phyloP scores from a whole-genome alignment of 2,329 filamentous ascomycete species.

The Byssochlamys sp. region DNA sequence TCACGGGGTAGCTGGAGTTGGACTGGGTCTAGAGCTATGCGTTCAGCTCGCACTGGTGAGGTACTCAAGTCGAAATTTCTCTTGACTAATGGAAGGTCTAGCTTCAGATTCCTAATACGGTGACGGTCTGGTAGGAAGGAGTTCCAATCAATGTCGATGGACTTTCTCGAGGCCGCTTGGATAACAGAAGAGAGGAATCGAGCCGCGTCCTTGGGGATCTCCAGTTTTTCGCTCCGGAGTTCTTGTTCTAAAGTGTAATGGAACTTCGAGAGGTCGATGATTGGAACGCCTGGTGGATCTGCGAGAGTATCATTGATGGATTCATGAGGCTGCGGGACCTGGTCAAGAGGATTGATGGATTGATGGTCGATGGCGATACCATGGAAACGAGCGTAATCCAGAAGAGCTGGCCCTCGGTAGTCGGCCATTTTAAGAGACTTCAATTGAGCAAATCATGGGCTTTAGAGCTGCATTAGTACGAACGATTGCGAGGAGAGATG shows the following conservation, averaged over 20 bases:
- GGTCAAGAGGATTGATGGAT: constrained; percentile 15
- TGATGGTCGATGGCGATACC: constrained; percentile 32
- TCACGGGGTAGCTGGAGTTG: constrained; percentile 27
- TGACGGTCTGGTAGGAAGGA: constrained; percentile 12
- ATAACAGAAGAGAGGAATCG: constrained; percentile 23
- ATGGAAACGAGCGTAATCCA: constrained; percentile 42
- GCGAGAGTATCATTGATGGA: constrained; percentile 9
- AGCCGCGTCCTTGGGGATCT: constrained; percentile 20
- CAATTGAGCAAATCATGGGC: background rate
- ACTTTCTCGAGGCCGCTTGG: constrained; percentile 6
- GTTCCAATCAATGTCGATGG: constrained; percentile 10
- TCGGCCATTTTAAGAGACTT: constrained; percentile 2
- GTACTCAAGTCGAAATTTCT: constrained; percentile 39
- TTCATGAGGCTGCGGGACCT: constrained; percentile 6
- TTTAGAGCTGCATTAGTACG: background rate
- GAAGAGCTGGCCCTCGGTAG: constrained; percentile 25
- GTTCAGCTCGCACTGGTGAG: constrained; percentile 22
- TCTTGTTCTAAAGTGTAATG: constrained; percentile 7
- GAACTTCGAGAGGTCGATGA: constrained; percentile 7
- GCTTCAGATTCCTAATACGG: constrained; percentile 24
- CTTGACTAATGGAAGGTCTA: constrained; percentile 39
- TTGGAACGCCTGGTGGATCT: constrained; percentile 14
- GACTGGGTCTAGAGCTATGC: constrained; percentile 15
- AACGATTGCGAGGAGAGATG: background rate
- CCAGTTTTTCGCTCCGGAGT: constrained; percentile 23